phyloP scores from a whole-genome alignment of 768 basidiomycete species.

The Hypholoma fasciculare region DNA sequence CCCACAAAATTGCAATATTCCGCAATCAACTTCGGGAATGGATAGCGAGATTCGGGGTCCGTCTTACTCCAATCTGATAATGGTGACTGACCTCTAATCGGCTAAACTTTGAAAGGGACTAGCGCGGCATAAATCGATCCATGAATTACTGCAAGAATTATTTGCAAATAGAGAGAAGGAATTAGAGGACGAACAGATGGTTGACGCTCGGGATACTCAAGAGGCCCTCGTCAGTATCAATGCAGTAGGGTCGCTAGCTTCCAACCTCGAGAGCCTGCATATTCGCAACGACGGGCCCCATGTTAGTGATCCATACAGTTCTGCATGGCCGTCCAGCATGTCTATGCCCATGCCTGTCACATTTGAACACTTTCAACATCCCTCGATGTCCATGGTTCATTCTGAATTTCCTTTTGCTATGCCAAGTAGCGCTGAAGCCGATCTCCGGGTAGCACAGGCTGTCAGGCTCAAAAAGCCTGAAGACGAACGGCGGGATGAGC shows the following conservation, averaged over 20 bases:
- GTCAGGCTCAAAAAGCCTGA: neutral
- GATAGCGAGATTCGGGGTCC: slow-evolving; percentile 16
- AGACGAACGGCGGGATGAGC: neutral
- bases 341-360: neutral
- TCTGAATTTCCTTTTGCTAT: neutral
- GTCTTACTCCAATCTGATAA: neutral
- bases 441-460: neutral
- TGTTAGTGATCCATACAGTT: neutral
- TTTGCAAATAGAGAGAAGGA: slow-evolving; percentile 2
- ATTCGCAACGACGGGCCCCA: neutral
- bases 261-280: slow-evolving; percentile 1
- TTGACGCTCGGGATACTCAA: slow-evolving; percentile 4
- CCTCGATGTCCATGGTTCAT: neutral
- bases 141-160: slow-evolving; percentile 12
- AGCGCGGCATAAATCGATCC: slow-evolving; percentile 7
- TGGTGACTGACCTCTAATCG: too few relatives aligned
- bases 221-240: neutral
- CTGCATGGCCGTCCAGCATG: neutral
- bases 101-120: too few relatives aligned
- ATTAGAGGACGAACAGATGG: slow-evolving; percentile 1
- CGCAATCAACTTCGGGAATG: slow-evolving; percentile 11
- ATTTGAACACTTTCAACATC: neutral
- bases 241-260: neutral
- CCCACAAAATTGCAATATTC: slow-evolving; percentile 10
- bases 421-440: neutral